Conservation (phyloP, 257 asterid genomes). For the Lycium barbarum region DNA sequence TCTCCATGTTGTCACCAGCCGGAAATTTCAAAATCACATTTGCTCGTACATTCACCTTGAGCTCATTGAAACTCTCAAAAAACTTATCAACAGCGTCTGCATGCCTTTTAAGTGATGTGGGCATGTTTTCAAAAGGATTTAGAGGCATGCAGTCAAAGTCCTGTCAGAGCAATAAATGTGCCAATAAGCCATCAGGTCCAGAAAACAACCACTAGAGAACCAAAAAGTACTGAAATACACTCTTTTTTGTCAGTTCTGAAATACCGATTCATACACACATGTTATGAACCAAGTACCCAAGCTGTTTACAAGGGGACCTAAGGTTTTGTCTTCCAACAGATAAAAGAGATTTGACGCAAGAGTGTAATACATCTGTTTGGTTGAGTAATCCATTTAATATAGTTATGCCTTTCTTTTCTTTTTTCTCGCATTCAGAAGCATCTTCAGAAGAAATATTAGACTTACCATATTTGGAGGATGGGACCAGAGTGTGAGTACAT, state of each 20-base stretch:
- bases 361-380: constrained; percentile 1
- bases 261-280: constrained; percentile 5
- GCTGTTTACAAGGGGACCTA: constrained; percentile 3
- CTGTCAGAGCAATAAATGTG: constrained; percentile 48
- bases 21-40: constrained; percentile 55
- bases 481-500: neutral
- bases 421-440: constrained; percentile 16
- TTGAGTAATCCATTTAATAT: neutral
- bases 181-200: constrained; percentile 18
- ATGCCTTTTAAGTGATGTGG: constrained; percentile 60
- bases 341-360: neutral
- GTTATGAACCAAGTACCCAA: constrained; percentile 15
- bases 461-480: neutral
- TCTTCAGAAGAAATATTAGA: neutral
- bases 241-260: neutral
- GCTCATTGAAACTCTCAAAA: constrained; percentile 62
- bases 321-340: neutral
- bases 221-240: neutral
- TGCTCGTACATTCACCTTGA: constrained; percentile 51
- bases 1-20: constrained; percentile 55
- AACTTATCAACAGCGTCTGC: constrained; percentile 53
- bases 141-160: constrained; percentile 93
- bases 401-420: neutral
- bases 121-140: constrained; percentile 73
- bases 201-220: neutral